Evolutionary conservation across 1,284 basidiomycete genomes (phyloP).

Genomic region (Apiotrichum akiyoshidainum): DNA sequence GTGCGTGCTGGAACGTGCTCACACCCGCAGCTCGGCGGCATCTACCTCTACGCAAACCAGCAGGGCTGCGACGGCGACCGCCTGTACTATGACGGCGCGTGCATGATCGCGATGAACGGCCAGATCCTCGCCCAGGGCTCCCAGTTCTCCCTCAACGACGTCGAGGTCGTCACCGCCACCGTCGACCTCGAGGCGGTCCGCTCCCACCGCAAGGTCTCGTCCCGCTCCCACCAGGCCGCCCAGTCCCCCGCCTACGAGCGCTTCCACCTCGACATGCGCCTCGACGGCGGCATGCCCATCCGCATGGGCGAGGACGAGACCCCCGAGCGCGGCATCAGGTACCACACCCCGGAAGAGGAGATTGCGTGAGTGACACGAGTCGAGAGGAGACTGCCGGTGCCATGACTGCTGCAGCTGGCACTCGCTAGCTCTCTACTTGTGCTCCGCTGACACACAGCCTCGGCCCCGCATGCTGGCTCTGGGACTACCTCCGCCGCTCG

Average conservation of each 20-base stretch:
- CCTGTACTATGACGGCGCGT: conserved; percentile 95
- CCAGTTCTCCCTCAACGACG: conserved; percentile 92
- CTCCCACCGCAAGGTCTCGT: conserved; percentile 74
- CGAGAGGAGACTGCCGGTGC: too few species aligned
- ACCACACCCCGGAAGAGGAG: conserved; percentile 90
- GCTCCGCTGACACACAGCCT: conserved; percentile 57
- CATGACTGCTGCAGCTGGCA: too few species aligned
- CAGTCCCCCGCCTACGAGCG: conserved; percentile 68
- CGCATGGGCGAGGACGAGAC: conserved; percentile 67
- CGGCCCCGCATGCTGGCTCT: conserved; percentile 97
- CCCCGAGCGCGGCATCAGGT: conserved; percentile 60
- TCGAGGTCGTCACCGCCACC: conserved; percentile 92
- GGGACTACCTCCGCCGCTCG: conserved; percentile 96
- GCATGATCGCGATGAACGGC: conserved; percentile 93
- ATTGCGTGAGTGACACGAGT: conserved; percentile 71
- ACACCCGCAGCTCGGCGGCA: conserved; percentile 72
- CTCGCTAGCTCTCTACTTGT: too few species aligned
- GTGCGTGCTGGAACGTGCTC: neutral
- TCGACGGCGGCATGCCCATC: conserved; percentile 57
- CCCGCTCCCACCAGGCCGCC: conserved; percentile 86
- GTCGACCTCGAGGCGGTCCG: conserved; percentile 93
- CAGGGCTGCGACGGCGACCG: conserved; percentile 98
- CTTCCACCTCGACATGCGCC: conserved; percentile 70
- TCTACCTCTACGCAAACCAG: conserved; percentile 98
- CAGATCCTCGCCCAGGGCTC: conserved; percentile 88